A percentile compares a stretch with the other conserved stretches of the same genome.
phyloP scores from a whole-genome alignment of 495 filamentous ascomycete genomes.

The Extremus antarcticus region DNA sequence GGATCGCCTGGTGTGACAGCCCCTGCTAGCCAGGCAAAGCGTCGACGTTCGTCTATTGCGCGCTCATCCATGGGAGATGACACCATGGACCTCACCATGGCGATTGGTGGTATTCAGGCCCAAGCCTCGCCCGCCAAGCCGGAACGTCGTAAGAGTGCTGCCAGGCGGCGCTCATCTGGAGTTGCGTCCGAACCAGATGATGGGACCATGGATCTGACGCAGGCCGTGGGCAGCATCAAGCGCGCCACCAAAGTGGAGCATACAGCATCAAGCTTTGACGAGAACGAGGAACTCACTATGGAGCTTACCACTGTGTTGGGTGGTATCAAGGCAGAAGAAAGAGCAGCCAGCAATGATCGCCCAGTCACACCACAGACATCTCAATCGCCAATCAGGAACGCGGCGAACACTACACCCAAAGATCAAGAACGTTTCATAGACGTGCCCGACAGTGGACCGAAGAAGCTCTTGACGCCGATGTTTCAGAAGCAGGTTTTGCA shows the following conservation, averaged over 20 bases:
- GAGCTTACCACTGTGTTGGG: constrained; percentile 68
- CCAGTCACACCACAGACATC: constrained; percentile 31
- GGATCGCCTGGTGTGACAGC: constrained; percentile 10
- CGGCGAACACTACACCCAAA: constrained; percentile 37
- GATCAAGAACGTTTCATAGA: constrained; percentile 42
- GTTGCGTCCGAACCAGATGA: constrained; percentile 37
- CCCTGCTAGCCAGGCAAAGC: background rate
- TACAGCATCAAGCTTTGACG: constrained; percentile 30
- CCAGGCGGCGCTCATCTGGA: constrained; percentile 18
- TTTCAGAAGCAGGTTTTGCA: constrained; percentile 26
- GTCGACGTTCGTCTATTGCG: constrained; percentile 19
- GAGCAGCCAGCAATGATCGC: constrained; percentile 5
- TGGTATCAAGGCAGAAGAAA: constrained; percentile 34
- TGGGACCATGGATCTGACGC: constrained; percentile 70
- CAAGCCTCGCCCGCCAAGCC: constrained; percentile 17
- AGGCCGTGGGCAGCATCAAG: constrained; percentile 54
- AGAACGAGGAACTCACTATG: constrained; percentile 69
- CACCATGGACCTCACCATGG: constrained; percentile 61
- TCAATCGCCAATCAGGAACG: constrained; percentile 36
- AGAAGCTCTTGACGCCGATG: constrained; percentile 36
- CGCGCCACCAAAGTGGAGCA: constrained; percentile 9
- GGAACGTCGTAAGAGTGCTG: constrained; percentile 18
- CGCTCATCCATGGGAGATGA: constrained; percentile 23
- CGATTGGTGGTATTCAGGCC: constrained; percentile 60
- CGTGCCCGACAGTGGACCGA: constrained; percentile 32